Percentiles rank a stretch among this genome's conserved stretches.
These are phyloP conservation scores for Mycena vulgaris DNA, from an alignment of 768 basidiomycete genomes.

Conservation along the genomic window DNA sequence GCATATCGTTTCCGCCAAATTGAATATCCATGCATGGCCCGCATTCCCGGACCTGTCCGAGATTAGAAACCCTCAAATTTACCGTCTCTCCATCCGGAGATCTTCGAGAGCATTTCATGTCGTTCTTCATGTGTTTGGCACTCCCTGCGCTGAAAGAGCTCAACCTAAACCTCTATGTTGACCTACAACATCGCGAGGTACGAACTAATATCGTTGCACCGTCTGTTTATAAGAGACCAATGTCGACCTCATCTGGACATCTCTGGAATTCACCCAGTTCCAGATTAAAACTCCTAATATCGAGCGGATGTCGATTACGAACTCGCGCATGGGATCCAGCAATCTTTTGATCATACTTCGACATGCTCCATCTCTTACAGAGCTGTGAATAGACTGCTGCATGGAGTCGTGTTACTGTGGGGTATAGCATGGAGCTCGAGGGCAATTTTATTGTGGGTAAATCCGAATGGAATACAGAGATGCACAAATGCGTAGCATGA, in stretches of 20 bases:
- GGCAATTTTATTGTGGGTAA: no score
- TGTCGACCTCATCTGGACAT: neutral
- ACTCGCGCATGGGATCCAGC: neutral
- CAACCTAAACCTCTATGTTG: neutral
- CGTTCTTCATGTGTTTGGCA: constrained; percentile 14
- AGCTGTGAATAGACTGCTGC: neutral
- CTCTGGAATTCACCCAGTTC: constrained; percentile 13
- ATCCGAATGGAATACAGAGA: no score
- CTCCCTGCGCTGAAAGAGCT: constrained; percentile 21
- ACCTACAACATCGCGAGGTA: no score
- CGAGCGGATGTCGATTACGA: neutral
- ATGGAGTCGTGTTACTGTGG: neutral
- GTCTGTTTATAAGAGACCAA: no score
- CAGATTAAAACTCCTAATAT: constrained; percentile 22
- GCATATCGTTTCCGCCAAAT: neutral
- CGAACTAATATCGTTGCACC: no score
- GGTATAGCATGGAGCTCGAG: no score
- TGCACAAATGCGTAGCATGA: no score
- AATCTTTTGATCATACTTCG: constrained; percentile 8
- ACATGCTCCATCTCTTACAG: constrained; percentile 13
- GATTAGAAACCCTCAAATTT: neutral
- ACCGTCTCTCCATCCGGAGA: neutral
- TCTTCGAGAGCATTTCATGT: neutral
- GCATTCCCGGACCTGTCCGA: constrained; percentile 2
- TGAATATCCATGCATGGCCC: neutral